Conservation (phyloP, 2,329 filamentous ascomycete species). For the Orbilia javanica region DNA sequence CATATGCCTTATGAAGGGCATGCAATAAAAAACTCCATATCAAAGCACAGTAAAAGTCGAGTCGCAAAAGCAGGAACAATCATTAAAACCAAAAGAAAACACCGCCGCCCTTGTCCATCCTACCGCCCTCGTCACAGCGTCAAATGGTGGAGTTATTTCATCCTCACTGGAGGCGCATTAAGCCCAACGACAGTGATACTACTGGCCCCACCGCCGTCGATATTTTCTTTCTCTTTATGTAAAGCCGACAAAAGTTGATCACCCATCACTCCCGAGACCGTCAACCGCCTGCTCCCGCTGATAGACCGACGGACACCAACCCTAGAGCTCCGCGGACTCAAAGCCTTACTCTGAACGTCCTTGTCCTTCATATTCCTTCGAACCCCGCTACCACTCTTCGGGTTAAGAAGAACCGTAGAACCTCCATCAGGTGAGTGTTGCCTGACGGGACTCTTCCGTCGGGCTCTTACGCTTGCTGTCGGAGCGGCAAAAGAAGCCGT, state of each 20-base stretch:
- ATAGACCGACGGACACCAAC: conserved; percentile 45
- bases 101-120: not conserved
- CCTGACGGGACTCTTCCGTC: conserved; percentile 65
- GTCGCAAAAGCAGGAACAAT: conserved; percentile 20
- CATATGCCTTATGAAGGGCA: conserved; percentile 7
- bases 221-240: conserved; percentile 56
- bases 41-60: conserved; percentile 16
- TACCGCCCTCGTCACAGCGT: not conserved
- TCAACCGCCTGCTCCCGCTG: conserved; percentile 44
- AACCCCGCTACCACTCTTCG: conserved; percentile 63
- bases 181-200: conserved; percentile 31
- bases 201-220: conserved; percentile 33
- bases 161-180: conserved; percentile 36
- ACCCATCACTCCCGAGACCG: conserved; percentile 39
- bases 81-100: not conserved
- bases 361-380: conserved; percentile 63
- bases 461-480: conserved; percentile 62
- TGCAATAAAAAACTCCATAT: conserved; percentile 42
- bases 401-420: conserved; percentile 62
- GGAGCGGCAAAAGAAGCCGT: conserved; percentile 59
- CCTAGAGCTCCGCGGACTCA: conserved; percentile 61
- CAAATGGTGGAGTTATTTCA: conserved; percentile 22
- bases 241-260: conserved; percentile 49
- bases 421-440: conserved; percentile 65
- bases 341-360: conserved; percentile 61